Evolutionary conservation across 768 basidiomycete species (phyloP), one percentile per base, ranked within the genome.

Genomic region (Naganishia vishniacii): DNA sequence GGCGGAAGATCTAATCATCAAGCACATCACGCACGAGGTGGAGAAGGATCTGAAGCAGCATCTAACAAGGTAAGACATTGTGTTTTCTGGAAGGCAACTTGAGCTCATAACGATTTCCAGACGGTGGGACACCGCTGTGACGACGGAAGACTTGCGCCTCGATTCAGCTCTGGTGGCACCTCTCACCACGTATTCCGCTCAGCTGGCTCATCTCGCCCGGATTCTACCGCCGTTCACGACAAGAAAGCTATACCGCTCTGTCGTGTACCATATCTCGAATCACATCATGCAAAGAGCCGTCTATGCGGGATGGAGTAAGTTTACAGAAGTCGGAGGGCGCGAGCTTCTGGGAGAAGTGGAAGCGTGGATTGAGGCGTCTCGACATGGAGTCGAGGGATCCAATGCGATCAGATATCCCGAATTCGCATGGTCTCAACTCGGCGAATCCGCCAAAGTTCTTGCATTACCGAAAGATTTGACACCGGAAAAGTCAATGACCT

Each of bases 1-100:
- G n/a, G 85, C 89, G 4, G 90, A 95, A 73, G 88, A 89, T 58
- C 88, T 97, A 84, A 82, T 92, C 37, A 83, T 90, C 16, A 85
- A 87, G 67, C 88, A 89, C 70, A 81, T 92, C 16, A 87, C 84
- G 56, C 82, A 83, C 3, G 95, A 99, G 75, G 85, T 94, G 48
- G 88, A 93, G 75, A 78, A 78, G 12, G 83, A 83, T 26, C 79
- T 95, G 42, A 89, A 86, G 73, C 75, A 81, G 1, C 90, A 97
- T 77, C 83, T 91, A 64, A 78, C 79, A 13, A 80, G 83, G 73
- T 80, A 79, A 60, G 80, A 7, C 45, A 76, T 77, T 82, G 82
- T 44, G 7, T 11, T 69, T 80, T 79, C 32, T 26, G 18, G 20
- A 41, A n/a, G 34, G 25, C 42, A 48, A n/a, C 29, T 16, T 23